Evolutionary conservation across 179 eudicot species (phyloP).

Genomic region (Beta lomatogona): DNA sequence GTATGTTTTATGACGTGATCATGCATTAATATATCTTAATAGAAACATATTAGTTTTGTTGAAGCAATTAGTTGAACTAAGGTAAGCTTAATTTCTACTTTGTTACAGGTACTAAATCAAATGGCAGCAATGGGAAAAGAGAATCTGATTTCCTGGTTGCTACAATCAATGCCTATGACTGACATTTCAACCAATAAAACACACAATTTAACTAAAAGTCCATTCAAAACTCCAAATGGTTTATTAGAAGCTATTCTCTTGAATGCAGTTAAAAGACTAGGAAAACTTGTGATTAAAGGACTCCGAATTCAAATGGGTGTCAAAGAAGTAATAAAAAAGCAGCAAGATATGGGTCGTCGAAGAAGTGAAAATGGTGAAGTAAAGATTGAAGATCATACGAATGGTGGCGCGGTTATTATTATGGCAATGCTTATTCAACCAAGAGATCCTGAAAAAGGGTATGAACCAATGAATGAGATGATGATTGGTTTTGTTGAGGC

Average conservation of each 20-base stretch:
- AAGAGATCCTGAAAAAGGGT: constrained; percentile 22
- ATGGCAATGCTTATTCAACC: constrained; percentile 35
- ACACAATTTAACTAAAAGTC: not conserved
- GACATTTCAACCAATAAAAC: constrained; percentile 18
- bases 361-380: not conserved
- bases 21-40: not conserved
- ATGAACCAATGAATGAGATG: constrained; percentile 28
- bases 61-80: not conserved
- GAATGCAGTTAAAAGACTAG: constrained; percentile 10
- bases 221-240: constrained; percentile 4
- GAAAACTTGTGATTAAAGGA: constrained; percentile 21
- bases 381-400: not conserved
- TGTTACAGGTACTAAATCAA: constrained; percentile 26
- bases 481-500: constrained; percentile 36
- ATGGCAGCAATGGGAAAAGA: constrained; percentile 36
- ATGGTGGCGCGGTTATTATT: not conserved
- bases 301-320: constrained; percentile 28
- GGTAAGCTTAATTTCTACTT: not conserved
- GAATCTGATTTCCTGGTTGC: constrained; percentile 24
- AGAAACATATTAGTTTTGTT: not conserved
- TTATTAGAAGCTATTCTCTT: constrained; percentile 27
- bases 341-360: not conserved
- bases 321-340: constrained; percentile 24
- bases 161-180: constrained; percentile 27
- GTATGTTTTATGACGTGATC: not conserved